A percentile compares a stretch with the other conserved stretches of the same genome.
Conservation (phyloP, 352 stramenopile species). For the Globisporangium recalcitrans region DNA sequence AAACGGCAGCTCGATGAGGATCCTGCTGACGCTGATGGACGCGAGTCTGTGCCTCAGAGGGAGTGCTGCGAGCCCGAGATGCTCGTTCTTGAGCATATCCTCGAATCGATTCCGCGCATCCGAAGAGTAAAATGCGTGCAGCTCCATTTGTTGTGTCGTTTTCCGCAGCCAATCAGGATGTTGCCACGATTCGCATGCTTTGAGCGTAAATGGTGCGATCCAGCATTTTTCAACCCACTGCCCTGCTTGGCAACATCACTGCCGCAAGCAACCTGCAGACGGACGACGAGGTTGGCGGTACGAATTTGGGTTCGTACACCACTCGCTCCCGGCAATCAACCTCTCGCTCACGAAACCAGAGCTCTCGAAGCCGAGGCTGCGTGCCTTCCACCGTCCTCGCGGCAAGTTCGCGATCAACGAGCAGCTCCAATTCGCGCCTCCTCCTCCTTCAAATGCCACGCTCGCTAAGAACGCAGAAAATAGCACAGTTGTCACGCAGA, state of each 20-base stretch:
- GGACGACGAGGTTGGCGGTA: no score
- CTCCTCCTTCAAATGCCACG: slow-evolving; percentile 22
- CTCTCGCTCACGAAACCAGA: slow-evolving; percentile 80
- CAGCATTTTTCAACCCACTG: no score
- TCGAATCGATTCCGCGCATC: neutral
- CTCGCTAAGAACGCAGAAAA: slow-evolving; percentile 46
- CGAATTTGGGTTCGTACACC: slow-evolving; percentile 77
- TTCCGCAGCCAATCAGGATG: no score
- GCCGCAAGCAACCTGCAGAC: no score
- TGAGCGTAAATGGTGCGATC: no score
- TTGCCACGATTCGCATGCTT: no score
- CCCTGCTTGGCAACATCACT: no score
- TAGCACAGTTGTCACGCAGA: slow-evolving; percentile 67
- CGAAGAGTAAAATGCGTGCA: neutral
- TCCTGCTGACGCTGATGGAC: neutral
- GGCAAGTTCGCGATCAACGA: slow-evolving; percentile 87
- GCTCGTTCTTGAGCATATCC: neutral
- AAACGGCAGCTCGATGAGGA: no score
- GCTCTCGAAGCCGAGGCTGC: slow-evolving; percentile 70
- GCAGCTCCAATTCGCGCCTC: slow-evolving; percentile 44
- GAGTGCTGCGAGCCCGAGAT: neutral
- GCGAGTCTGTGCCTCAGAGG: neutral
- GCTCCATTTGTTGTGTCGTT: no score
- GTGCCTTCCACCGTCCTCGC: slow-evolving; percentile 75
- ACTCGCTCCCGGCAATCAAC: slow-evolving; percentile 82